phyloP scores from a whole-genome alignment of 768 basidiomycete genomes.

The Mycena vulgaris region DNA sequence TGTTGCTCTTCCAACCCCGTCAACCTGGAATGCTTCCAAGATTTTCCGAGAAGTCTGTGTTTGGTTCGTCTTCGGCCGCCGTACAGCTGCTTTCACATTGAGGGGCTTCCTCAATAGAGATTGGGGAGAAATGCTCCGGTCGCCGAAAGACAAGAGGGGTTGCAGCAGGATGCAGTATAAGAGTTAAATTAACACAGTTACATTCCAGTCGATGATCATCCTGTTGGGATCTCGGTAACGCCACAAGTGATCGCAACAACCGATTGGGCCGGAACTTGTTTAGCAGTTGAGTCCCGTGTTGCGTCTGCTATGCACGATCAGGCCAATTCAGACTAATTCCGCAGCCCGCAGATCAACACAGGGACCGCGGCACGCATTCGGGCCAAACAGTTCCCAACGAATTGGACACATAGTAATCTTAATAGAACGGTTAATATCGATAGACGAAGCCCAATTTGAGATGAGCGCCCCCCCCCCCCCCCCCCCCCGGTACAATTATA shows the following conservation, averaged over 20 bases:
- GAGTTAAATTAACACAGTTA: neutral
- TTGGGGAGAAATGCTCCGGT: constrained; percentile 1
- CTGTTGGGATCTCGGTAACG: constrained; percentile 9
- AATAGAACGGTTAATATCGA: no score
- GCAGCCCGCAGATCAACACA: no score
- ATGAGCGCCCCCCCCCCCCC: no score
- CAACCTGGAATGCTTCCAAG: neutral
- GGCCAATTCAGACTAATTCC: no score
- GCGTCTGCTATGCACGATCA: neutral
- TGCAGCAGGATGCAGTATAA: neutral
- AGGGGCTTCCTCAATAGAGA: constrained; percentile 1
- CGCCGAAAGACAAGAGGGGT: constrained; percentile 1
- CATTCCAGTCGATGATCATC: neutral
- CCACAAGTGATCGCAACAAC: constrained; percentile 5
- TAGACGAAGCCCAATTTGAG: no score
- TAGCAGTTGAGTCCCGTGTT: neutral
- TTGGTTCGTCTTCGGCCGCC: neutral
- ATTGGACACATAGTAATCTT: no score
- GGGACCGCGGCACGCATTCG: no score
- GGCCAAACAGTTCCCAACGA: no score
- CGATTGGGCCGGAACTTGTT: constrained; percentile 1
- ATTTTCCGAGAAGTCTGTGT: neutral
- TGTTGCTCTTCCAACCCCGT: constrained; percentile 12
- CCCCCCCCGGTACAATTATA: no score
- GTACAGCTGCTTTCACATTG: constrained; percentile 5